A percentile compares a stretch with the other conserved stretches of the same genome.
These are phyloP conservation scores for Teratosphaeria pseudoeucalypti DNA, from an alignment of 2,329 filamentous ascomycete genomes.

Conservation along the genomic window DNA sequence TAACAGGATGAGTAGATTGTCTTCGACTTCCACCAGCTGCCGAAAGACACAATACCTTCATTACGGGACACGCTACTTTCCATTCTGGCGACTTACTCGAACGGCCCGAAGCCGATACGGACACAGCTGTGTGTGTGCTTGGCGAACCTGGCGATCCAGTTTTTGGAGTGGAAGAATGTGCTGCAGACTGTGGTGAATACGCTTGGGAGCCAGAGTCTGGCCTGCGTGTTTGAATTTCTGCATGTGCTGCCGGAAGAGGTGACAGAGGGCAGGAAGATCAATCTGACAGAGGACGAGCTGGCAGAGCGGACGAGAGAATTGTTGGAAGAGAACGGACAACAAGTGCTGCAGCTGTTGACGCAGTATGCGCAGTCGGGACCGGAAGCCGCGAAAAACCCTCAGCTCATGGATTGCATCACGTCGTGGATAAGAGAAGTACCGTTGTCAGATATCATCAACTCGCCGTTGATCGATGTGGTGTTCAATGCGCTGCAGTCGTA, in stretches of 20 bases:
- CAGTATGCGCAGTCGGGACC: conserved; percentile 87
- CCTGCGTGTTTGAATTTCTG: conserved; percentile 89
- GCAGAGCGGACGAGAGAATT: conserved; percentile 75
- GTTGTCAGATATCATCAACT: conserved; percentile 69
- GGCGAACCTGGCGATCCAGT: conserved; percentile 89
- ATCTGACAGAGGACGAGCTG: conserved; percentile 96
- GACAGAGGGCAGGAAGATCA: conserved; percentile 98
- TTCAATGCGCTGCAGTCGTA: conserved; percentile 68
- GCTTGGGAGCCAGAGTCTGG: conserved; percentile 67
- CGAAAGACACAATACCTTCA: conserved; percentile 59
- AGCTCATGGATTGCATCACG: conserved; percentile 87
- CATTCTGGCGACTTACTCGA: conserved; percentile 69
- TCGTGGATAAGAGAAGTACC: conserved; percentile 95
- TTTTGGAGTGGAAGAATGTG: conserved; percentile 92
- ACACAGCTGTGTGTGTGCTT: conserved; percentile 92
- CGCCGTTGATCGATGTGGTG: conserved; percentile 71
- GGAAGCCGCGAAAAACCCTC: conserved; percentile 78
- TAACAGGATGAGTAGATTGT: conserved; percentile 58
- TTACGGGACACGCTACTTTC: conserved; percentile 76
- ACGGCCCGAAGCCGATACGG: conserved; percentile 65
- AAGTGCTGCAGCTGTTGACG: conserved; percentile 77
- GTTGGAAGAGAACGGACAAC: conserved; percentile 77
- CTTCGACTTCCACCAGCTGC: conserved; percentile 87
- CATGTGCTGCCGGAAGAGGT: conserved; percentile 97
- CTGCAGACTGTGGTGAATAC: conserved; percentile 68